A percentile compares a stretch with the other conserved stretches of the same genome.
phyloP scores from a whole-genome alignment of 2,329 filamentous ascomycete species.

The Ophiobolus disseminans region DNA sequence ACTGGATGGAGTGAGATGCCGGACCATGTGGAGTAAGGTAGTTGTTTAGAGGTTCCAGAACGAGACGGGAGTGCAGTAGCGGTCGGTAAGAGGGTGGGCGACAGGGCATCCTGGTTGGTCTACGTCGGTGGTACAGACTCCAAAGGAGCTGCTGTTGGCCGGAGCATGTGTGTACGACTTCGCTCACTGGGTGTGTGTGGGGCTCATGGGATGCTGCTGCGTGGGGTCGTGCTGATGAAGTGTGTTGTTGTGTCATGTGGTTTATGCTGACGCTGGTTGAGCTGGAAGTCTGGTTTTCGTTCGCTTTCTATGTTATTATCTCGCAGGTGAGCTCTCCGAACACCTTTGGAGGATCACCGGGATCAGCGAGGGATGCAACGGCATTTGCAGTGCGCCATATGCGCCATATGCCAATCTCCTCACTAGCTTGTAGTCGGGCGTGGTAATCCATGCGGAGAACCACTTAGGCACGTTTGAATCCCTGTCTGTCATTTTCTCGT shows the following conservation, averaged over 20 bases:
- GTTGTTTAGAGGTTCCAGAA: too few relatives aligned
- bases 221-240: neutral
- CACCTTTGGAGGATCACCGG: too few relatives aligned
- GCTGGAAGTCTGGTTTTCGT: too few relatives aligned
- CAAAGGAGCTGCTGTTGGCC: too few relatives aligned
- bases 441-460: constrained; percentile 4
- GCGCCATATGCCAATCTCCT: constrained; percentile 1
- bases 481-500: constrained; percentile 12
- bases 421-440: constrained; percentile 4
- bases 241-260: too few relatives aligned
- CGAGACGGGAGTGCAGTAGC: neutral
- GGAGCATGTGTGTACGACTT: constrained; percentile 7
- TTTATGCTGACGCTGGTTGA: too few relatives aligned
- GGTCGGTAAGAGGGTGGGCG: neutral
- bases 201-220: neutral
- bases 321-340: too few relatives aligned
- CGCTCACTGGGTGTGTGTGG: neutral
- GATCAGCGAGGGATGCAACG: too few relatives aligned
- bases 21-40: too few relatives aligned
- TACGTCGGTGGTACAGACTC: neutral
- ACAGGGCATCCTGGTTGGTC: neutral
- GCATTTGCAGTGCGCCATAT: neutral
- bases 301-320: too few relatives aligned
- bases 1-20: too few relatives aligned
- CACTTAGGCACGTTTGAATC: too few relatives aligned